These are phyloP conservation scores for Piper longum DNA, from an alignment of 164 flowering plant species.

Conservation along the genomic window DNA sequence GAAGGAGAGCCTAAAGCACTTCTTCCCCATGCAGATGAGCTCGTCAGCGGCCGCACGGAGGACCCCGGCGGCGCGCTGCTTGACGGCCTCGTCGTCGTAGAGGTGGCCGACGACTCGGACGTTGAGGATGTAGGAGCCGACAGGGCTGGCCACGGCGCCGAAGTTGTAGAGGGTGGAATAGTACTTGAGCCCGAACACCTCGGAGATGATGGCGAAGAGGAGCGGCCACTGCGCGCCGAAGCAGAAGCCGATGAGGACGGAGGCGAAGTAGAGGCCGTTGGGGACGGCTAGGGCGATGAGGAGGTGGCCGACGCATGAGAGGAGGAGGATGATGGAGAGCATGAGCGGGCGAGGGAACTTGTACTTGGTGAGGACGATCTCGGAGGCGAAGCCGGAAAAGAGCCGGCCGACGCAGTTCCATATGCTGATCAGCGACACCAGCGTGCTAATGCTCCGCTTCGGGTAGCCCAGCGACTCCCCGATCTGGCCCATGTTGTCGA, in stretches of 20 bases:
- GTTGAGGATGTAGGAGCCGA: constrained; percentile 43
- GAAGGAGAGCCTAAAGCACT: constrained; percentile 35
- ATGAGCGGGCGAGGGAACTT: constrained; percentile 43
- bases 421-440: constrained; percentile 48
- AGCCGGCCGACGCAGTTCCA: constrained; percentile 57
- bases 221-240: constrained; percentile 50
- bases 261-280: constrained; percentile 35
- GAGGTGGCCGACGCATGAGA: constrained; percentile 40
- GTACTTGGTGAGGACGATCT: constrained; percentile 26
- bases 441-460: constrained; percentile 26
- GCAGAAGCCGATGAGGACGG: constrained; percentile 40
- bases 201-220: constrained; percentile 44
- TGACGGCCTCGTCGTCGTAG: constrained; percentile 41
- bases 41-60: constrained; percentile 7
- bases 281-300: constrained; percentile 40
- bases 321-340: constrained; percentile 25
- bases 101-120: constrained; percentile 38
- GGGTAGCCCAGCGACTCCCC: constrained; percentile 39
- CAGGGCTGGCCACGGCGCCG: constrained; percentile 41
- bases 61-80: constrained; percentile 17
- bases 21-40: constrained; percentile 17
- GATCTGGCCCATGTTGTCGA: constrained; percentile 61
- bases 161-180: constrained; percentile 49
- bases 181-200: constrained; percentile 52
- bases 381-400: constrained; percentile 36